Evolutionary conservation across 192 early-diverging fungal species (phyloP).

Genomic region (Bifiguratus adelaidae): DNA sequence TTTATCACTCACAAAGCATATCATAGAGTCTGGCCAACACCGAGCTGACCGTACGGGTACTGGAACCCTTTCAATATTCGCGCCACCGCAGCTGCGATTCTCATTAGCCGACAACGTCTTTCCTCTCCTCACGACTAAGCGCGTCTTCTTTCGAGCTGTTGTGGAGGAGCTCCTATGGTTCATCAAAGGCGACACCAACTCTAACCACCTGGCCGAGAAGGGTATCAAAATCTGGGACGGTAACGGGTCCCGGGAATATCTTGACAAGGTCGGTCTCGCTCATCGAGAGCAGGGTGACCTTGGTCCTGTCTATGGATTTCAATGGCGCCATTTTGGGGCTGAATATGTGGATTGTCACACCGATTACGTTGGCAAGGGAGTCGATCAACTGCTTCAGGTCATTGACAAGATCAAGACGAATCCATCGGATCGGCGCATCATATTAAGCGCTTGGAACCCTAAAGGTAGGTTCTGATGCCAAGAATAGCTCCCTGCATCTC

Average conservation of each 20-base stretch:
- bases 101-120: constrained; percentile 61
- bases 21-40: constrained; percentile 60
- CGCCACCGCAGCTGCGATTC: constrained; percentile 82
- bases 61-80: constrained; percentile 72
- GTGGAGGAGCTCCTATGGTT: constrained; percentile 97
- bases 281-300: constrained; percentile 79
- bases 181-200: constrained; percentile 81
- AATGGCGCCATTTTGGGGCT: constrained; percentile 99
- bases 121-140: constrained; percentile 92
- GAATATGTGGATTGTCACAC: constrained; percentile 70
- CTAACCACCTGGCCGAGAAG: constrained; percentile 61
- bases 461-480: constrained; percentile 38
- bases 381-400: constrained; percentile 85
- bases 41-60: constrained; percentile 88
- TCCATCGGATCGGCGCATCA: constrained; percentile 85
- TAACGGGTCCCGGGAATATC: constrained; percentile 82
- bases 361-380: constrained; percentile 85
- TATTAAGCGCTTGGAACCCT: constrained; percentile 97
- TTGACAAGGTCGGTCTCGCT: constrained; percentile 73
- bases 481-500: background rate
- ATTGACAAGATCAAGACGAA: constrained; percentile 76
- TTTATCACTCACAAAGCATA: constrained; percentile 57
- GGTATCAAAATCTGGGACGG: constrained; percentile 78
- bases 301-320: constrained; percentile 96
- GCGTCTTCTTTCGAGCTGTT: constrained; percentile 83